Evolutionary conservation across 2,329 filamentous ascomycete species (phyloP).

Genomic region (Claviceps africana): DNA sequence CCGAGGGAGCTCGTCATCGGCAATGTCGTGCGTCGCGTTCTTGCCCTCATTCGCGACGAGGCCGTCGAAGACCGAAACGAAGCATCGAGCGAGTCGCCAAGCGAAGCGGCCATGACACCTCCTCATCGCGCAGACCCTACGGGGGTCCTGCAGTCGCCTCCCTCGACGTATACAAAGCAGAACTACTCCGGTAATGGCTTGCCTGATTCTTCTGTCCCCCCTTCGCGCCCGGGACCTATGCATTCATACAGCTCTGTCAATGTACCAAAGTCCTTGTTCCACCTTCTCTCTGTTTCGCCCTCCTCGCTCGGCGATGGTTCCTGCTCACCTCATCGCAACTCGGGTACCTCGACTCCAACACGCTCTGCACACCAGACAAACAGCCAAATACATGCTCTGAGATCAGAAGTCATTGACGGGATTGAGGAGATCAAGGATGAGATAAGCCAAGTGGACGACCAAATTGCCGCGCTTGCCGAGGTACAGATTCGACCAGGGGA

Average conservation of each 20-base stretch:
- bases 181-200: slow-evolving; percentile 19
- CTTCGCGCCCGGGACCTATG: slow-evolving; percentile 44
- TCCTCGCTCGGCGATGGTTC: slow-evolving; percentile 26
- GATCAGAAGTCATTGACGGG: slow-evolving; percentile 82
- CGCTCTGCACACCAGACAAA: slow-evolving; percentile 23
- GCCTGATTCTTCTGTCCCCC: slow-evolving; percentile 14
- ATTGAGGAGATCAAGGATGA: slow-evolving; percentile 96
- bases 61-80: slow-evolving; percentile 67
- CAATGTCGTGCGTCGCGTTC: slow-evolving; percentile 81
- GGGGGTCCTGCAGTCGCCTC: slow-evolving; percentile 17
- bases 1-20: slow-evolving; percentile 85
- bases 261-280: slow-evolving; percentile 68
- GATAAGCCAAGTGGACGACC: slow-evolving; percentile 80
- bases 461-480: slow-evolving; percentile 77
- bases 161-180: slow-evolving; percentile 21
- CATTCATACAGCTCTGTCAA: slow-evolving; percentile 51
- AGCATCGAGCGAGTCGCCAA: slow-evolving; percentile 42
- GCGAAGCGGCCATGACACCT: slow-evolving; percentile 28
- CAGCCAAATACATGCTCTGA: slow-evolving; percentile 52
- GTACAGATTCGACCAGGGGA: slow-evolving; percentile 91
- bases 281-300: slow-evolving; percentile 62
- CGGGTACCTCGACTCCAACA: slow-evolving; percentile 36
- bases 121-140: slow-evolving; percentile 24
- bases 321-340: slow-evolving; percentile 33
- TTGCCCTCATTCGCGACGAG: slow-evolving; percentile 85